Evolutionary conservation across 768 basidiomycete species (phyloP).

Genomic region (Terana coerulea): DNA sequence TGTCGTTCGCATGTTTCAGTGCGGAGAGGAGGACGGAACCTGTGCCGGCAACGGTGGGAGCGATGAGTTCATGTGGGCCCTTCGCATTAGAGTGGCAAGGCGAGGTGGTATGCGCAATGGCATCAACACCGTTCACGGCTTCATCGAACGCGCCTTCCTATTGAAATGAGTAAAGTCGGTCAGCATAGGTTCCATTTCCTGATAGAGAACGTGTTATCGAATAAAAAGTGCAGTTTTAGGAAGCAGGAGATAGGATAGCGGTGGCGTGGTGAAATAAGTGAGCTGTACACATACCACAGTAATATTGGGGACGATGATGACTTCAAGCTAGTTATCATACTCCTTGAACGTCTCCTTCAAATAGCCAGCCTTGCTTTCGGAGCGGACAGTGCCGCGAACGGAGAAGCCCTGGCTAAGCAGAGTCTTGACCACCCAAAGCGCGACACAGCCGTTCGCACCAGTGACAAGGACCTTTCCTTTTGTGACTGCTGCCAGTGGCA

Average conservation of each 20-base stretch:
- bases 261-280: too few relatives aligned
- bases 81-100: not conserved
- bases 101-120: conserved; percentile 21
- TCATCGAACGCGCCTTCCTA: conserved; percentile 13
- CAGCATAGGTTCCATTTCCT: not conserved
- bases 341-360: conserved; percentile 50
- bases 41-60: conserved; percentile 70
- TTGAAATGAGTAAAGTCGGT: not conserved
- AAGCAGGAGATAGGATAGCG: too few relatives aligned
- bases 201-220: too few relatives aligned
- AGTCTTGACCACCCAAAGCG: conserved; percentile 50
- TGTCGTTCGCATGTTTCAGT: conserved; percentile 33
- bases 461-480: conserved; percentile 47
- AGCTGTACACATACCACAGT: conserved; percentile 33
- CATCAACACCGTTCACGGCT: conserved; percentile 45
- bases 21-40: conserved; percentile 55
- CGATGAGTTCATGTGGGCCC: conserved; percentile 44
- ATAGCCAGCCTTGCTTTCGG: conserved; percentile 52
- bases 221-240: too few relatives aligned
- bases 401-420: conserved; percentile 60
- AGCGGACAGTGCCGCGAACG: conserved; percentile 67
- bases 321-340: conserved; percentile 56
- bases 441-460: conserved; percentile 60
- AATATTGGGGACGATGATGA: conserved; percentile 70
- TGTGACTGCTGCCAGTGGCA: conserved; percentile 33